phyloP scores from a whole-genome alignment of 495 filamentous ascomycete species.

The Penicillium dipodomyicola region DNA sequence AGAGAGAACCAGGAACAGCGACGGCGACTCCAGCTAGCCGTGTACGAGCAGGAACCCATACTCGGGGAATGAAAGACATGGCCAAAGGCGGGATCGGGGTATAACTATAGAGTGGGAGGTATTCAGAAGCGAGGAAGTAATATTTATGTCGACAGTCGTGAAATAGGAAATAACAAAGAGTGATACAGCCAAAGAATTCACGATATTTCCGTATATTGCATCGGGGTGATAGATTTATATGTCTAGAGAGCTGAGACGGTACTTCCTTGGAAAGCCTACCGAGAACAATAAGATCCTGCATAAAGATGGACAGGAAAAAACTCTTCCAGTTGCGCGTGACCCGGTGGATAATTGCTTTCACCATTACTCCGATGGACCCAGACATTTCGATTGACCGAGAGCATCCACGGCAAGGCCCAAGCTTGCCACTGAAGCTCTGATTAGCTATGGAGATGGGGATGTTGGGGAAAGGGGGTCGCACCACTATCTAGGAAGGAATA shows the following conservation, averaged over 20 bases:
- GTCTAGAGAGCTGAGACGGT: slow-evolving; percentile 13
- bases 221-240: slow-evolving; percentile 16
- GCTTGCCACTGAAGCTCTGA: slow-evolving; percentile 18
- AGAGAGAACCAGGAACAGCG: slow-evolving; percentile 7
- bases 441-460: slow-evolving; percentile 5
- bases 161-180: neutral
- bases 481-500: slow-evolving; percentile 5
- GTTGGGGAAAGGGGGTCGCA: slow-evolving; percentile 7
- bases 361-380: slow-evolving; percentile 33
- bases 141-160: neutral
- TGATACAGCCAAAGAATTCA: slow-evolving; percentile 6
- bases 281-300: slow-evolving; percentile 19
- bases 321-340: slow-evolving; percentile 27
- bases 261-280: slow-evolving; percentile 24
- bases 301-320: slow-evolving; percentile 20
- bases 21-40: slow-evolving; percentile 16
- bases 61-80: slow-evolving; percentile 22
- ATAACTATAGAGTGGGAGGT: neutral
- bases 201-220: neutral
- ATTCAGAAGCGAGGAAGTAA: neutral
- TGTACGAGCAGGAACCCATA: slow-evolving; percentile 15
- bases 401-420: slow-evolving; percentile 21
- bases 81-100: neutral
- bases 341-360: slow-evolving; percentile 31
- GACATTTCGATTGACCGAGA: slow-evolving; percentile 21